phyloP scores from a whole-genome alignment of 345 rosid species.

The Eutrema yunnanense region DNA sequence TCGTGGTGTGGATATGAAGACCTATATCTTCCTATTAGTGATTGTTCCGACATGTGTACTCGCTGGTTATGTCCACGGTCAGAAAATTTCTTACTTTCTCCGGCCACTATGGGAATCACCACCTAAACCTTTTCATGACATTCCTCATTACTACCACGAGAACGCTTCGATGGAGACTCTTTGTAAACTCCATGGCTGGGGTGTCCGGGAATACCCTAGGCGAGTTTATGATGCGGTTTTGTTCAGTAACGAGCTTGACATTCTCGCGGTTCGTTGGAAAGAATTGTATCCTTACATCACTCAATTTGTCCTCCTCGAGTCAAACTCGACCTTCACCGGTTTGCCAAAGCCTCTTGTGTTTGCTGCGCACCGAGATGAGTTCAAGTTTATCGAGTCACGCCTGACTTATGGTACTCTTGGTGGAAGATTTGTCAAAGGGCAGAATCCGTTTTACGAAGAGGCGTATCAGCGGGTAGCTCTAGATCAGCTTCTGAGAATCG shows the following conservation, averaged over 20 bases:
- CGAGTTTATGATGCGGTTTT: slow-evolving; percentile 82
- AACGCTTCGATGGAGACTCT: slow-evolving; percentile 74
- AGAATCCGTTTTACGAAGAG: slow-evolving; percentile 81
- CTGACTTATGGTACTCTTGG: slow-evolving; percentile 67
- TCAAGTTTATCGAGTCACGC: slow-evolving; percentile 64
- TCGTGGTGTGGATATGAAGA: slow-evolving; percentile 82
- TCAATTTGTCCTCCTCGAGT: slow-evolving; percentile 75
- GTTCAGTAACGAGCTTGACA: slow-evolving; percentile 80
- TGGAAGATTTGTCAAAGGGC: slow-evolving; percentile 69
- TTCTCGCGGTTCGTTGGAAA: slow-evolving; percentile 69
- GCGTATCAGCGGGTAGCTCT: slow-evolving; percentile 79
- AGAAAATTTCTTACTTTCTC: slow-evolving; percentile 75
- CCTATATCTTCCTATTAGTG: slow-evolving; percentile 54
- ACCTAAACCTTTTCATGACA: slow-evolving; percentile 71
- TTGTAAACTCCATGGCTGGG: slow-evolving; percentile 91
- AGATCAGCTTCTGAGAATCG: slow-evolving; percentile 65
- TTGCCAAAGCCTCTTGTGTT: slow-evolving; percentile 58
- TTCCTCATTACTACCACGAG: slow-evolving; percentile 75
- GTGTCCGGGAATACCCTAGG: slow-evolving; percentile 69
- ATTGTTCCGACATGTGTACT: slow-evolving; percentile 67
- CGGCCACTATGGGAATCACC: slow-evolving; percentile 88
- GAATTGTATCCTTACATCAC: slow-evolving; percentile 74
- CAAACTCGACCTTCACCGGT: slow-evolving; percentile 81
- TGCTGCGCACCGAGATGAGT: slow-evolving; percentile 50
- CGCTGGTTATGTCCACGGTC: slow-evolving; percentile 62